phyloP scores from a whole-genome alignment of 306 rosid species.

The Astragalus membranaceus region DNA sequence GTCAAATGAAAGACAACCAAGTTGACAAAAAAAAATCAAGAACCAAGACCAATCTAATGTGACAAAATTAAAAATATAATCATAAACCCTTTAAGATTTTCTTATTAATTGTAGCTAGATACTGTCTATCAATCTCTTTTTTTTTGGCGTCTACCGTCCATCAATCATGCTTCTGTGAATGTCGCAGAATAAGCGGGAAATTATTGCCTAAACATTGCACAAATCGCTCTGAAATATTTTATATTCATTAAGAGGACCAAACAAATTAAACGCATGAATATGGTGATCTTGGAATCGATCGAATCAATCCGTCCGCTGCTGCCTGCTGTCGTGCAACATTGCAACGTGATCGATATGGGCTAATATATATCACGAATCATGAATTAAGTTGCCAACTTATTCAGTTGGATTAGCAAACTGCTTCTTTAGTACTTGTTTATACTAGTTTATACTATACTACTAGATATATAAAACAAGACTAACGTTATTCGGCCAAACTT shows the following conservation, averaged over 20 bases:
- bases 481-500: no score
- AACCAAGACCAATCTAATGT: background rate
- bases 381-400: background rate
- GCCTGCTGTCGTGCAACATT: background rate
- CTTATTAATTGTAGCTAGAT: background rate
- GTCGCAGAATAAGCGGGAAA: background rate
- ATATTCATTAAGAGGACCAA: background rate
- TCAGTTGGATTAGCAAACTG: background rate
- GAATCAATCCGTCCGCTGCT: background rate
- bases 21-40: no score
- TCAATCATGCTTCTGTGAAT: background rate
- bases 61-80: background rate
- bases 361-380: background rate
- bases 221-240: background rate
- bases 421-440: no score
- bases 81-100: background rate
- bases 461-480: background rate
- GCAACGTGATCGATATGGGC: background rate
- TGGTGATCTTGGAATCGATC: background rate
- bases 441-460: no score
- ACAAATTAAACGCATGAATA: background rate
- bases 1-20: no score
- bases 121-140: background rate
- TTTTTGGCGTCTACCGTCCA: background rate
- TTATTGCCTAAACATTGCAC: background rate